A percentile compares a stretch with the other conserved stretches of the same genome.
These are phyloP conservation scores for Pseudotsuga menziesii DNA, from an alignment of 75 land plant genomes.

Conservation along the genomic window DNA sequence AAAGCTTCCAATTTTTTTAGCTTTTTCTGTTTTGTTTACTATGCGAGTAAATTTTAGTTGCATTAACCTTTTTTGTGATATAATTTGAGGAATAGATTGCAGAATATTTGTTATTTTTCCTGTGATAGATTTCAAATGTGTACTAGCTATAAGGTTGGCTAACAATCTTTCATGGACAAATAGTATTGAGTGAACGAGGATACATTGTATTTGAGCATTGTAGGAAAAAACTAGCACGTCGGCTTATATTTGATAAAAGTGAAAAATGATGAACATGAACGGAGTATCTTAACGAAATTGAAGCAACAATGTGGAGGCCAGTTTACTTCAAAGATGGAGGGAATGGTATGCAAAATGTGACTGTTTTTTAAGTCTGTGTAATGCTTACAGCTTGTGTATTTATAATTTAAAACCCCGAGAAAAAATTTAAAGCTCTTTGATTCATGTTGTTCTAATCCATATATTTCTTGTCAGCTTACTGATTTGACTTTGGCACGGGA, in stretches of 20 bases:
- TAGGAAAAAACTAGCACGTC: constrained; percentile 94
- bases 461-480: constrained; percentile 55
- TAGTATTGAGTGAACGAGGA: background rate
- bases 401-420: background rate
- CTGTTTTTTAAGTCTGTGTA: too few species aligned
- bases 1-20: background rate
- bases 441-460: background rate
- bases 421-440: background rate
- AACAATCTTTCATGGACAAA: background rate
- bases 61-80: background rate
- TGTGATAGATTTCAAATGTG: constrained; percentile 3
- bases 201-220: background rate
- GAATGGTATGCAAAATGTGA: constrained; percentile 61
- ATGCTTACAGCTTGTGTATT: background rate
- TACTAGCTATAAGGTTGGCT: background rate
- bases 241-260: constrained; percentile 94
- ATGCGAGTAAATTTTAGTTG: background rate
- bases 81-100: background rate
- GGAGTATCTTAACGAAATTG: constrained; percentile 89
- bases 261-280: constrained; percentile 97
- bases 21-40: background rate
- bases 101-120: background rate
- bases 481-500: constrained; percentile 96
- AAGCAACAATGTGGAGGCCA: constrained; percentile 99
- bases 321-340: constrained; percentile 99